Evolutionary conservation across 2,329 filamentous ascomycete genomes (phyloP), one percentile per base, ranked within the genome.

Genomic region (Venturia effusa): DNA sequence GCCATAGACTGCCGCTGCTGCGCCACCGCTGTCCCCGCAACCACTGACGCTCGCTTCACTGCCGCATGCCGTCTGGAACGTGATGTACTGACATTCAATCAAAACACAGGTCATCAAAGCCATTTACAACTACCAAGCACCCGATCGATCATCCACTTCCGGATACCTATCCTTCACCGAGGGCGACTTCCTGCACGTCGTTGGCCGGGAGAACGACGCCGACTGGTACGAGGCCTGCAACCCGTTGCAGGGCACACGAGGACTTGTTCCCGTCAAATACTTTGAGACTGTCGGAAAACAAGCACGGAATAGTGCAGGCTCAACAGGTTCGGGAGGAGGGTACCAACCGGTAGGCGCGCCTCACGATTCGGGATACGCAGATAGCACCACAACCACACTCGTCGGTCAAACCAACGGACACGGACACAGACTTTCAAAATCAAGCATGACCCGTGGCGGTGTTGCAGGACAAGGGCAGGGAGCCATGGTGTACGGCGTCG

Each of bases 171-270:
- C 89, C 74, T 99, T 99, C 77, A 91, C 88, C 68, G 89, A 91
- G 74, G 94, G 94, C 72, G 94, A 99, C 75, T 99, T 97, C 76
- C 94, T 99, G 75, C 93, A 97, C 79, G 94, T 99, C 68, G 93
- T 97, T 75, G 91, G 90, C 71, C 88, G 93, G 75, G 94, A 97
- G 79, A 88, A 97, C 80, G 93, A 97, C 74, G 79, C 81, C 48
- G 91, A 97, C 74, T 99, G 94, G 93, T 99, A 97, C 82, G 94
- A 97, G 78, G 94, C 93, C 64, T 97, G 92, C 81, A 99, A 99
- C 74, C 94, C 94, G 66, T 81, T 96, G 68, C 91, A 89, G 71
- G 88, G 88, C 76, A 90, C 91, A 61, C 87, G 92, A 68, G 94
- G 94, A 66, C 83, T 99, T 66, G 94, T 99, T 55, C 94, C 94